Conservation (phyloP, 768 basidiomycete species). For the Neoboletus brunneissimus region DNA sequence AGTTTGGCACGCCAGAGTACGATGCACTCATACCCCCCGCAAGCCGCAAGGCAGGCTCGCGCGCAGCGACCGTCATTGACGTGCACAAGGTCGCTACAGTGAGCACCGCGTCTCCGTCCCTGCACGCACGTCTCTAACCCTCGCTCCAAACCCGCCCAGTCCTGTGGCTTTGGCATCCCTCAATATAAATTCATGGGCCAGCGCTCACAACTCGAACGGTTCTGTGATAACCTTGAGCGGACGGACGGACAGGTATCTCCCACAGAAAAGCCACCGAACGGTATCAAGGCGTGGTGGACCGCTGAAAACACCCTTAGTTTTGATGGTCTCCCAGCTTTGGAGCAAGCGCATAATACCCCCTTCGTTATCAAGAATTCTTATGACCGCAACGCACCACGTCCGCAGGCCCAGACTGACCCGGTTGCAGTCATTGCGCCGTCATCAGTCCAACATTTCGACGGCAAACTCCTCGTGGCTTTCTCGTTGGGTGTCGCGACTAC, state of each 20-base stretch:
- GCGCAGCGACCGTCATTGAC: slow-evolving; percentile 58
- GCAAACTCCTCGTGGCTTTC: slow-evolving; percentile 28
- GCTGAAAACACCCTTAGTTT: slow-evolving; percentile 48
- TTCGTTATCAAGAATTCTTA: slow-evolving; percentile 22
- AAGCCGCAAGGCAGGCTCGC: slow-evolving; percentile 52
- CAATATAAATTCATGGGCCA: slow-evolving; percentile 55
- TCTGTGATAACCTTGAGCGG: slow-evolving; percentile 42
- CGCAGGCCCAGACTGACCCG: not conserved
- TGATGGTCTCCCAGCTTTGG: slow-evolving; percentile 55
- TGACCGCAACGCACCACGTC: slow-evolving; percentile 13
- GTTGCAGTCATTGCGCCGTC: not conserved
- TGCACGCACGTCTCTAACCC: not conserved
- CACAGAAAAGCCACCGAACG: slow-evolving; percentile 33
- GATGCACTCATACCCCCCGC: slow-evolving; percentile 46
- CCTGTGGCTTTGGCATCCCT: slow-evolving; percentile 66
- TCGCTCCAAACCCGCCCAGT: slow-evolving; percentile 37
- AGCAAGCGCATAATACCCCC: slow-evolving; percentile 25
- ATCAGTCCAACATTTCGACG: not conserved
- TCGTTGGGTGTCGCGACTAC: slow-evolving; percentile 27
- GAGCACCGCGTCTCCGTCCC: slow-evolving; percentile 11
- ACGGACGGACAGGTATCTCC: slow-evolving; percentile 33
- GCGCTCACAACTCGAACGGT: slow-evolving; percentile 50
- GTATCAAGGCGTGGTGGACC: slow-evolving; percentile 56
- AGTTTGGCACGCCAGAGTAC: slow-evolving; percentile 63
- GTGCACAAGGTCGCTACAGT: slow-evolving; percentile 57